These are phyloP conservation scores for Flaveria robusta DNA, from an alignment of 129 eudicot genomes.

Conservation along the genomic window DNA sequence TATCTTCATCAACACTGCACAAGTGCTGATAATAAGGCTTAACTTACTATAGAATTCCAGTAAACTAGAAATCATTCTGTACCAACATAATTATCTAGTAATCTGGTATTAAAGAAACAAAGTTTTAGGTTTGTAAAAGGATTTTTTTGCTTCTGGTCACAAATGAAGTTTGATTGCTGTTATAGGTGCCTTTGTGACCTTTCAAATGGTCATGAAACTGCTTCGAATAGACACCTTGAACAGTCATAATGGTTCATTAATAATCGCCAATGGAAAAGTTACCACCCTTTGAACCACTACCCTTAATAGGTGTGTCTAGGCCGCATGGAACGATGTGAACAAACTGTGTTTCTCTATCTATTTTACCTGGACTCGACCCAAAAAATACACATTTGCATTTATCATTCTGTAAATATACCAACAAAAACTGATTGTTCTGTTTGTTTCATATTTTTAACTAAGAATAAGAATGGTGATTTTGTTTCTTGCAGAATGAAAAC, in stretches of 20 bases:
- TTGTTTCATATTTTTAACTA: not conserved
- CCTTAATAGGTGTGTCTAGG: not conserved
- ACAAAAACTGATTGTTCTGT: not conserved
- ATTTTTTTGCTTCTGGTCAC: not conserved
- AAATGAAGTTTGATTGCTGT: not conserved
- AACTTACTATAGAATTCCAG: not conserved
- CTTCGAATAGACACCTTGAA: not conserved
- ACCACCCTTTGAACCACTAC: not conserved
- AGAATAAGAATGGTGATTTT: conserved; percentile 19
- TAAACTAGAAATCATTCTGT: not conserved
- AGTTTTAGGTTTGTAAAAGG: not conserved
- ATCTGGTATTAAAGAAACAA: not conserved
- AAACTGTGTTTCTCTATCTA: not conserved
- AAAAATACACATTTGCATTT: not conserved
- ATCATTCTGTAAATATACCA: not conserved
- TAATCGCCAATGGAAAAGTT: too few species aligned
- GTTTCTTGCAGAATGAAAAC: conserved; percentile 74
- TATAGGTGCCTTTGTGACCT: not conserved
- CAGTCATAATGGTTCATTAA: not conserved
- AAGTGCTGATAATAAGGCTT: not conserved
- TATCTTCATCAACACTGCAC: not conserved
- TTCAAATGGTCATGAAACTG: not conserved
- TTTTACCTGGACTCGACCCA: not conserved
- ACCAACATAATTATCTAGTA: not conserved
- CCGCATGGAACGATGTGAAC: not conserved